phyloP scores from a whole-genome alignment of 176 grass and related monocot genomes.

The Rhynchospora breviuscula region DNA sequence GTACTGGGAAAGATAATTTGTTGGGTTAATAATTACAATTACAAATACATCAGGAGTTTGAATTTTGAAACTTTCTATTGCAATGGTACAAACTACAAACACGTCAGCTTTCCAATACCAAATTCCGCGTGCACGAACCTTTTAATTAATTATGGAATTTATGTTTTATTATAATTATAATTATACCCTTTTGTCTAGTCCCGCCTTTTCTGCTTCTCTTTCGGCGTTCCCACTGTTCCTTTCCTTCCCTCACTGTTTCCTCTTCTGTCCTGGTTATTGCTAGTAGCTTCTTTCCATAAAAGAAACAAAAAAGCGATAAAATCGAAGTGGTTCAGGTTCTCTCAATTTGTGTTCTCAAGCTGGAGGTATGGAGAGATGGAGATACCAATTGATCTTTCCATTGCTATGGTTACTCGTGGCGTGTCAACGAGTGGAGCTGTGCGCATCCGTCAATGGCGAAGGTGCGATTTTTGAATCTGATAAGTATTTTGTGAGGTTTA shows the following conservation, averaged over 20 bases:
- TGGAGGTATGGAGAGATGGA: conserved; percentile 32
- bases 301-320: neutral
- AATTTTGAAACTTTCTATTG: conserved; percentile 4
- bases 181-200: neutral
- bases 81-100: too few relatives aligned
- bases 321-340: neutral
- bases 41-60: neutral
- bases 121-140: conserved; percentile 14
- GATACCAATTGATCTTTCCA: conserved; percentile 4
- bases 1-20: neutral
- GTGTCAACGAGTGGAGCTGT: conserved; percentile 24
- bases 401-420: conserved; percentile 39
- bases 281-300: neutral
- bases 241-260: neutral
- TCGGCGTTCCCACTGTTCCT: conserved; percentile 3
- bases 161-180: neutral
- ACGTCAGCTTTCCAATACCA: conserved; percentile 18
- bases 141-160: neutral
- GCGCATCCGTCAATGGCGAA: conserved; percentile 50
- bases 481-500: neutral
- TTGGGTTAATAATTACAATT: neutral
- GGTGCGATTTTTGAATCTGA: conserved; percentile 32
- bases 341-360: neutral
- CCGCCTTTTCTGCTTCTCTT: conserved; percentile 21
- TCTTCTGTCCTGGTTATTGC: too few relatives aligned